These are phyloP conservation scores for Penicillium sp. DNA, from an alignment of 2,329 filamentous ascomycete species.

Conservation along the genomic window DNA sequence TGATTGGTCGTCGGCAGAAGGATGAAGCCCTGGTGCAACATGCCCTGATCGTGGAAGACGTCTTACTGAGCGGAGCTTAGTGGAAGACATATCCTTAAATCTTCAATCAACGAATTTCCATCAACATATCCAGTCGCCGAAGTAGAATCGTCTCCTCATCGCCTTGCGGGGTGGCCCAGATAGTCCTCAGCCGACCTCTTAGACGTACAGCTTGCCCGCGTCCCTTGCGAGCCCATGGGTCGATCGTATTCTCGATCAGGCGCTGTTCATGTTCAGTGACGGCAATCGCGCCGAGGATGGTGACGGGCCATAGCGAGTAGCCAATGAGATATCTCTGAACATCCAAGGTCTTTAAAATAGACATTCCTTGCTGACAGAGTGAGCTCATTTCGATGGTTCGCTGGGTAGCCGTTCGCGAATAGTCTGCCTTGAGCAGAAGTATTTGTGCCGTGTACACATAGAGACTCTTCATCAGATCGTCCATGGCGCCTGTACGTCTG, in stretches of 20 bases:
- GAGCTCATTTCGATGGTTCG: background rate
- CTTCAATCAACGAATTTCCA: background rate
- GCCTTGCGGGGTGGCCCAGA: background rate
- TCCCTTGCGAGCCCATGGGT: background rate
- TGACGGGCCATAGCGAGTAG: background rate
- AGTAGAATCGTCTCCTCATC: background rate
- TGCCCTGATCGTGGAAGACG: conserved; percentile 17
- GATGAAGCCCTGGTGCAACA: conserved; percentile 24
- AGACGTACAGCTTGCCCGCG: background rate
- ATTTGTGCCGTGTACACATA: background rate
- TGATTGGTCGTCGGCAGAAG: conserved; percentile 25
- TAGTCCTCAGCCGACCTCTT: background rate
- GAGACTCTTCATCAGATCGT: background rate
- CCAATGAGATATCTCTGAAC: background rate
- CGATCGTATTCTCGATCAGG: background rate
- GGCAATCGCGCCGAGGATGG: background rate
- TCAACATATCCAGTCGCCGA: background rate
- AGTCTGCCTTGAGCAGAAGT: background rate
- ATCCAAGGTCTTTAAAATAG: background rate
- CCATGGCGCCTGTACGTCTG: background rate
- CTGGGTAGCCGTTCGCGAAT: background rate
- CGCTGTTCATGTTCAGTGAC: background rate
- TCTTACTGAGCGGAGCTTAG: background rate
- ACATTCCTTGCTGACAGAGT: background rate
- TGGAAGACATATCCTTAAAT: background rate